Evolutionary conservation across 345 rosid species (phyloP).

Genomic region (Citrus cavaleriei): DNA sequence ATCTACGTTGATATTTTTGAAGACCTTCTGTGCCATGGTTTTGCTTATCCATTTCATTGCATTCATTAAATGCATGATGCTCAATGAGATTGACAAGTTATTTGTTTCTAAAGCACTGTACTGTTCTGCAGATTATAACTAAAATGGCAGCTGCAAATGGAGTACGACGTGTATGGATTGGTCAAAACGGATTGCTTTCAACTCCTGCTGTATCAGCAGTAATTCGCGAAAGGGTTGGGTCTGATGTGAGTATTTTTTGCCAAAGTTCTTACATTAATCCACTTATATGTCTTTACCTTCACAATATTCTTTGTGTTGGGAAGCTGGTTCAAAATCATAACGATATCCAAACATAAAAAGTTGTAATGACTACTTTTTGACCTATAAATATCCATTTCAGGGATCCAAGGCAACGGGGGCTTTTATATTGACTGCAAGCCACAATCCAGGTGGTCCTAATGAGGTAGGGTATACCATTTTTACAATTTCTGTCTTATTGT

Average conservation of each 20-base stretch:
- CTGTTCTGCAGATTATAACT: constrained; percentile 60
- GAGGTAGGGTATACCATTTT: constrained; percentile 47
- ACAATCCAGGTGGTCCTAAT: constrained; percentile 98
- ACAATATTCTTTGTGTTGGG: constrained; percentile 1
- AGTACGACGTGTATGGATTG: constrained; percentile 90
- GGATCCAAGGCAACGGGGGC: constrained; percentile 92
- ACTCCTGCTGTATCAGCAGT: constrained; percentile 99
- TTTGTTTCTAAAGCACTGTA: not conserved
- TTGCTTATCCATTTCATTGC: not conserved
- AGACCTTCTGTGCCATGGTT: not conserved
- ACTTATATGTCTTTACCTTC: not conserved
- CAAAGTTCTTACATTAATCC: not conserved
- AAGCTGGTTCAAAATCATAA: not conserved
- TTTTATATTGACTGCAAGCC: constrained; percentile 98
- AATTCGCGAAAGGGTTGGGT: constrained; percentile 87
- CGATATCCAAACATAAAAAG: not conserved
- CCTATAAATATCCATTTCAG: constrained; percentile 41
- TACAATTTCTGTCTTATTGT: not conserved
- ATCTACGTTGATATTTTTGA: not conserved
- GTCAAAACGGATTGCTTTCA: constrained; percentile 91
- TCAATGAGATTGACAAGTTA: not conserved
- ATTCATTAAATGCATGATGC: not conserved
- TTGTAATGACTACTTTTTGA: constrained; percentile 8
- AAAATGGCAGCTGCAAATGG: constrained; percentile 99
- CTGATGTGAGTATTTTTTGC: constrained; percentile 61